Base-by-base conservation (phyloP, 192 early-diverging fungal genomes). In the Ambispora gerdemannii region DNA sequence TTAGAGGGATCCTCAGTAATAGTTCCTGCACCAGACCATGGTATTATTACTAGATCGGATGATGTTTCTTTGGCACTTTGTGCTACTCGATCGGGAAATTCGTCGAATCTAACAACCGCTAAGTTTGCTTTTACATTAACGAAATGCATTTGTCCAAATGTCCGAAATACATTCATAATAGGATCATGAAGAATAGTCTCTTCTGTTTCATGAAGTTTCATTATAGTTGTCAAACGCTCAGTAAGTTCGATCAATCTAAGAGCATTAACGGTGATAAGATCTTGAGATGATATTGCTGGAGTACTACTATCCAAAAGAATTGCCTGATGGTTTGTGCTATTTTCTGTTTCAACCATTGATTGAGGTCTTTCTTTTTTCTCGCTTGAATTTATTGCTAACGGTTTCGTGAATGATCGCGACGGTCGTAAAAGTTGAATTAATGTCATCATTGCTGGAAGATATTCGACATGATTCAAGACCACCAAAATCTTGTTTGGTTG, bases 161-260 rank as follows among this genome's bases (percentile, higher is more conserved):
- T 89, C 2, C 91, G 77, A 76, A 97, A 89, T 43, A 95, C 89
- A 33, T 84, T 90, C 75, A 97, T 76, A 15, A 93, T 82, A 0
- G 93, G 85, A 69, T 96, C 95, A 7, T 77, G 75, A 3, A 81
- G 77, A 8, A 88, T 64, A 10, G 87, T 92, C 30, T 83, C 77
- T 47, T 78, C 80, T 0, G 79, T 75, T 59, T 95, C 90, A 30
- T 84, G 75, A n/a, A 87, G 87, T 74, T 87, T 82, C 86, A 97
- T 89, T 11, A 95, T 77, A 13, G 87, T 83, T 0, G 93, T 94
- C 27, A 88, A 83, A 34, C 95, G 90, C 35, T 94, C 86, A 4
- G 89, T 90, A 19, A 93, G 73, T 69, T 89, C 86, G 35, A 95
- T 70, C 19, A 97, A 67, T n/a, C 94, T 88, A 36, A 97, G 77